These are phyloP conservation scores for Tolypocladium amazonense DNA, from an alignment of 2,329 filamentous ascomycete genomes.

Conservation along the genomic window DNA sequence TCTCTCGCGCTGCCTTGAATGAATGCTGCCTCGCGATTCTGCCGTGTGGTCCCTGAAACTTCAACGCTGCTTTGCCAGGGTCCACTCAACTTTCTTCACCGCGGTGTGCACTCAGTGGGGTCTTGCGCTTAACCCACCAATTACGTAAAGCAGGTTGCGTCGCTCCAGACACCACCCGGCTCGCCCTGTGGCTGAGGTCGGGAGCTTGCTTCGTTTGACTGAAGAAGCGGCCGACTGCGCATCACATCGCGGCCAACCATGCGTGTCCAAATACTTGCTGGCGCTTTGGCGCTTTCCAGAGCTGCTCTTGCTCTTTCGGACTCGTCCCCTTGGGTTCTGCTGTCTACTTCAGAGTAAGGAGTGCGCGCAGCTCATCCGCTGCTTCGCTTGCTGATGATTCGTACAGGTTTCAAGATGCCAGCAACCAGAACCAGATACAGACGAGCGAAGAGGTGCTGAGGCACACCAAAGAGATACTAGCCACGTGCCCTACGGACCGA, in stretches of 20 bases:
- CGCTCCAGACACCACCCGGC: slow-evolving; percentile 8
- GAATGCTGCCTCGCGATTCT: neutral
- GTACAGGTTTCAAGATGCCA: slow-evolving; percentile 21
- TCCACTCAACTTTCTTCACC: neutral
- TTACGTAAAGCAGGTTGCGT: slow-evolving; percentile 18
- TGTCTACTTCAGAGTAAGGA: slow-evolving; percentile 72
- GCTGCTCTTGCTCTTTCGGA: slow-evolving; percentile 66
- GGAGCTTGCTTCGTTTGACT: slow-evolving; percentile 13
- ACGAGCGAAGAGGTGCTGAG: slow-evolving; percentile 32
- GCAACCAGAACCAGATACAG: slow-evolving; percentile 34
- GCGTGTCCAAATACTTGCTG: slow-evolving; percentile 41
- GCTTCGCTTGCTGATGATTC: slow-evolving; percentile 2
- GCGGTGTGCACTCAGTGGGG: slow-evolving; percentile 4
- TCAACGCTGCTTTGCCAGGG: neutral
- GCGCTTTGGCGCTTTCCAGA: slow-evolving; percentile 43
- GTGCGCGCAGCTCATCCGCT: slow-evolving; percentile 4
- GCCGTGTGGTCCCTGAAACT: neutral
- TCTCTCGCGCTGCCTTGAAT: too few species aligned
- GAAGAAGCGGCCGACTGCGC: slow-evolving; percentile 3
- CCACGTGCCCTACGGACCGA: slow-evolving; percentile 58
- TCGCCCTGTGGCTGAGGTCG: slow-evolving; percentile 3
- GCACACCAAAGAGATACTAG: slow-evolving; percentile 41
- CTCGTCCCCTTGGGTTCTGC: slow-evolving; percentile 80
- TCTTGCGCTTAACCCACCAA: slow-evolving; percentile 6
- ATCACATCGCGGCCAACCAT: slow-evolving; percentile 24